Conservation (phyloP, 768 basidiomycete genomes). For the Cystobasidium ongulense region DNA sequence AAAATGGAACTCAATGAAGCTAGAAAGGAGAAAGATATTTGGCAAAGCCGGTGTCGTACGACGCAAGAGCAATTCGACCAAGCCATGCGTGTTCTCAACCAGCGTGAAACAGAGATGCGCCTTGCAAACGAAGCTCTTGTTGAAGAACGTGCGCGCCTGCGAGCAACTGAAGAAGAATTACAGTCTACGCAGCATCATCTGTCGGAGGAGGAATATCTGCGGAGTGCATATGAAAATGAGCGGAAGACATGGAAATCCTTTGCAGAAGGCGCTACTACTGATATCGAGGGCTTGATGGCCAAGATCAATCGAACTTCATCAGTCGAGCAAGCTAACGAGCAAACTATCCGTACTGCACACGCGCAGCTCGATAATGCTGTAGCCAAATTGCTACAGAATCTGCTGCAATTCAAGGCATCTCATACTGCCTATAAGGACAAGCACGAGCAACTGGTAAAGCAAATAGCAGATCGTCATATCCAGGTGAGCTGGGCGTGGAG, state of each 20-base stretch:
- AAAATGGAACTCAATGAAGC: slow-evolving; percentile 74
- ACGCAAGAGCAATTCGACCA: slow-evolving; percentile 87
- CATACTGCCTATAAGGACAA: background rate
- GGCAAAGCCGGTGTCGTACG: slow-evolving; percentile 69
- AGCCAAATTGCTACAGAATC: background rate
- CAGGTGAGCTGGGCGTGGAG: background rate
- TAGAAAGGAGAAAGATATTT: slow-evolving; percentile 67
- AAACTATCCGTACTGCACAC: background rate
- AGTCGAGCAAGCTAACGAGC: slow-evolving; percentile 15
- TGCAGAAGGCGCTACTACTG: slow-evolving; percentile 21
- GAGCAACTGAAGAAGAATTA: slow-evolving; percentile 55
- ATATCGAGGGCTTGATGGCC: slow-evolving; percentile 29
- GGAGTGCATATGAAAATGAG: slow-evolving; percentile 61
- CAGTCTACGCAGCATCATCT: slow-evolving; percentile 55
- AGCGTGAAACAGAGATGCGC: slow-evolving; percentile 66
- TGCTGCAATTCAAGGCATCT: background rate
- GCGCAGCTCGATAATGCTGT: background rate
- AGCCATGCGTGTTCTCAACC: slow-evolving; percentile 66
- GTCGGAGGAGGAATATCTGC: slow-evolving; percentile 70
- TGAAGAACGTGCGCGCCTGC: slow-evolving; percentile 53
- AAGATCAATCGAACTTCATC: slow-evolving; percentile 22
- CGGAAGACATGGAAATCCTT: slow-evolving; percentile 39
- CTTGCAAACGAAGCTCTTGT: slow-evolving; percentile 55
- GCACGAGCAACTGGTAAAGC: background rate
- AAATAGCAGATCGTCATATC: background rate